phyloP scores from a whole-genome alignment of 2,329 filamentous ascomycete species.

The Mycosphaerella arachidis region DNA sequence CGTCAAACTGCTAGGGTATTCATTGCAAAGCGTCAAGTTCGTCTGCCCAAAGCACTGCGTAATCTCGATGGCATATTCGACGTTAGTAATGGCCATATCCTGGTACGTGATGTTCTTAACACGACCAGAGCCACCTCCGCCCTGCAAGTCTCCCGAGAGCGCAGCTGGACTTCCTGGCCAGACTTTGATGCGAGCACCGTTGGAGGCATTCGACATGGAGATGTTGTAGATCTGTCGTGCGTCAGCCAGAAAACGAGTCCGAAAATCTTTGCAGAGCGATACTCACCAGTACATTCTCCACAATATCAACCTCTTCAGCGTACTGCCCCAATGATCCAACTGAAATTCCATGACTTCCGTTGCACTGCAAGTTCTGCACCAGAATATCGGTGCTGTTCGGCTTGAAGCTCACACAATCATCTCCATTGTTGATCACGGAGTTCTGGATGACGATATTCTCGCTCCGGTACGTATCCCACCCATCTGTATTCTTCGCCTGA shows the following conservation, averaged over 20 bases:
- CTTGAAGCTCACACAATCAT: conserved; percentile 72
- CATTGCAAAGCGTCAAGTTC: conserved; percentile 57
- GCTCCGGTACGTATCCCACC: conserved; percentile 55
- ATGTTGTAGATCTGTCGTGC: conserved; percentile 33
- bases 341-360: conserved; percentile 67
- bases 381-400: conserved; percentile 66
- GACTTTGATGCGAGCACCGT: conserved; percentile 69
- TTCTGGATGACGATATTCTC: conserved; percentile 62
- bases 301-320: conserved; percentile 58
- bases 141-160: conserved; percentile 57
- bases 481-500: conserved; percentile 57
- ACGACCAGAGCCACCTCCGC: conserved; percentile 59
- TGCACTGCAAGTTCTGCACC: conserved; percentile 63
- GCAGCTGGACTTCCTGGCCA: conserved; percentile 59
- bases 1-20: conserved; percentile 53
- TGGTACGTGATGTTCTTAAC: conserved; percentile 67
- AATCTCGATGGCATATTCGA: conserved; percentile 61
- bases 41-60: conserved; percentile 63
- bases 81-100: conserved; percentile 55
- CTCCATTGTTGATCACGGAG: conserved; percentile 59
- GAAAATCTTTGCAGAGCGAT: not conserved
- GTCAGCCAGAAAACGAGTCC: conserved; percentile 52
- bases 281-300: conserved; percentile 61
- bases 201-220: conserved; percentile 42
- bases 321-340: conserved; percentile 71